Conservation (phyloP, 495 filamentous ascomycete genomes). For the Penicillium taxi region DNA sequence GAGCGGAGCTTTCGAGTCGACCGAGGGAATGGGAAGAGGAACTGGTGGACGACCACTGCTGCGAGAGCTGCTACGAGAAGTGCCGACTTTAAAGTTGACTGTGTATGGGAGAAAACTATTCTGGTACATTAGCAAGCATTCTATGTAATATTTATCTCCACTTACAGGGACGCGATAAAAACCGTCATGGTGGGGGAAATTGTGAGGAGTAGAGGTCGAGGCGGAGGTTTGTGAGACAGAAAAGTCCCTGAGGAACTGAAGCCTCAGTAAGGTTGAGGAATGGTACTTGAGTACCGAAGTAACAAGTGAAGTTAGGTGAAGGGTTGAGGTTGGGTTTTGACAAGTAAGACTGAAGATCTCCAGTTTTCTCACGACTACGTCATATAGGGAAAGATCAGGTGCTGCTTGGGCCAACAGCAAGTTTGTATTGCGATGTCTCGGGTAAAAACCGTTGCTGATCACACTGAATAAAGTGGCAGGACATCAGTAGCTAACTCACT, state of each 20-base stretch:
- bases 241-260: conserved; percentile 9
- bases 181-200: conserved; percentile 56
- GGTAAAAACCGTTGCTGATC: too few species aligned
- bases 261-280: neutral
- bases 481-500: too few species aligned
- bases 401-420: conserved; percentile 5
- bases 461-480: too few species aligned
- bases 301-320: conserved; percentile 12
- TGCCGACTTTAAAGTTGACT: conserved; percentile 57
- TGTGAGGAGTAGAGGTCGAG: conserved; percentile 5
- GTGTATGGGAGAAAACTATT: conserved; percentile 90
- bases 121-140: too few species aligned
- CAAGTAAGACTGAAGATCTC: conserved; percentile 17
- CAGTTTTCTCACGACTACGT: conserved; percentile 34
- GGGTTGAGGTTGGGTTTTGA: neutral
- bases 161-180: conserved; percentile 79
- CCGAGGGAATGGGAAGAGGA: conserved; percentile 22
- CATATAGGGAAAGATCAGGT: conserved; percentile 28
- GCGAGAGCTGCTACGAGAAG: conserved; percentile 10
- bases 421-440: conserved; percentile 2
- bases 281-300: neutral
- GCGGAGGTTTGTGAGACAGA: conserved; percentile 1
- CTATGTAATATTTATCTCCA: too few species aligned
- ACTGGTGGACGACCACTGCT: conserved; percentile 12
- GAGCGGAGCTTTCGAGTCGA: conserved; percentile 30